Evolutionary conservation across 768 basidiomycete species (phyloP).

Genomic region (Serendipita sp.): DNA sequence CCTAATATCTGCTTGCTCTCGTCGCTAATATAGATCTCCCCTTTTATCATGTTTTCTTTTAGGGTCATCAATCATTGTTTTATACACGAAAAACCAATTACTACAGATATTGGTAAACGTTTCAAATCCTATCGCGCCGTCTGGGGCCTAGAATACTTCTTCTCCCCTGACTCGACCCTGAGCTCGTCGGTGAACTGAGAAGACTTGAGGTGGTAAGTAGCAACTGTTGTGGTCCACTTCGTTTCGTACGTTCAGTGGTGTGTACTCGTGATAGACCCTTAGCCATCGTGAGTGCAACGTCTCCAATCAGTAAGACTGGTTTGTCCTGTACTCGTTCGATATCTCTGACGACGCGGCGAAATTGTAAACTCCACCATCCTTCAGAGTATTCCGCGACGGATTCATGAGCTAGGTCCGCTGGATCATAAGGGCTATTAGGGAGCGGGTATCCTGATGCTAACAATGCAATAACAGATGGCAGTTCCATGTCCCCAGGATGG

Average conservation of each 20-base stretch:
- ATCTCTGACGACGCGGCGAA: conserved; percentile 46
- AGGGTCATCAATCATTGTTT: too few relatives aligned
- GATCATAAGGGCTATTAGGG: conserved; percentile 60
- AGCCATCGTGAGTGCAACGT: conserved; percentile 7
- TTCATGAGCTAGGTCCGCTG: conserved; percentile 26
- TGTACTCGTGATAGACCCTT: neutral
- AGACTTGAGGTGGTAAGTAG: neutral
- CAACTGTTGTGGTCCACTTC: conserved; percentile 1
- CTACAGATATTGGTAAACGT: neutral
- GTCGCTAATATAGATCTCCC: neutral
- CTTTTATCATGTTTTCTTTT: too few relatives aligned
- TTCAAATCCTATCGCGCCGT: neutral
- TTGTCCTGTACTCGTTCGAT: conserved; percentile 22
- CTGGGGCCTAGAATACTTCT: neutral
- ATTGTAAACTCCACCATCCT: conserved; percentile 54
- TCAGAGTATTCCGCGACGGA: conserved; percentile 18
- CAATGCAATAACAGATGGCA: conserved; percentile 23
- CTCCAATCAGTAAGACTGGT: neutral
- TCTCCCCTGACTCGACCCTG: neutral
- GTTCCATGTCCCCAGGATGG: conserved; percentile 18
- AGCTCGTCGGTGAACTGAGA: conserved; percentile 3
- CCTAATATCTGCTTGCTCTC: conserved; percentile 31
- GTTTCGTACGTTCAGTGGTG: neutral
- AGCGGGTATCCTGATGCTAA: conserved; percentile 36
- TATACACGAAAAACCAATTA: neutral